These are phyloP conservation scores for Tephrocybe sp. DNA, from an alignment of 768 basidiomycete species.

Conservation along the genomic window DNA sequence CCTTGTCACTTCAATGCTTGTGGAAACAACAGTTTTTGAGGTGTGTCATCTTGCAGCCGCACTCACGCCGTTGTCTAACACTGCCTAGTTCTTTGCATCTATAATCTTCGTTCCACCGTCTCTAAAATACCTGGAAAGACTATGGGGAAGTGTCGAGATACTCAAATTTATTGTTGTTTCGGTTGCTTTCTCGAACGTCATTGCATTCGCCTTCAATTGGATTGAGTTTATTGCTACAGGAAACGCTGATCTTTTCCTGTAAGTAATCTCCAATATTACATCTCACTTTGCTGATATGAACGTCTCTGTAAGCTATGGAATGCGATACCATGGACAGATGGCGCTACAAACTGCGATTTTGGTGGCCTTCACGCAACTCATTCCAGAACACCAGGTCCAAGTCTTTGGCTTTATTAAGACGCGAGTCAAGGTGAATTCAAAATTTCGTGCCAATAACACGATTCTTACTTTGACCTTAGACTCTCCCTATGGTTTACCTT, in stretches of 20 bases:
- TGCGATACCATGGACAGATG: slow-evolving; percentile 91
- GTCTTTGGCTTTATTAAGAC: slow-evolving; percentile 79
- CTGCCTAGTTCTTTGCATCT: slow-evolving; percentile 67
- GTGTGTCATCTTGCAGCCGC: slow-evolving; percentile 42
- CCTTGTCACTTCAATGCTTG: slow-evolving; percentile 81
- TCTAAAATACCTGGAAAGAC: slow-evolving; percentile 85
- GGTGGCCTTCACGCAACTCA: slow-evolving; percentile 96
- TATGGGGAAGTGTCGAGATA: slow-evolving; percentile 90
- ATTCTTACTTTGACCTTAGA: slow-evolving; percentile 41
- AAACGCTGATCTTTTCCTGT: slow-evolving; percentile 78
- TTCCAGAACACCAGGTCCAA: slow-evolving; percentile 98
- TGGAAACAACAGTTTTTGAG: slow-evolving; percentile 83
- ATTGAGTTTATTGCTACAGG: slow-evolving; percentile 73
- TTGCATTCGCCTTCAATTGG: slow-evolving; percentile 87
- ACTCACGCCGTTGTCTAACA: slow-evolving; percentile 6
- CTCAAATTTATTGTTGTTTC: slow-evolving; percentile 82
- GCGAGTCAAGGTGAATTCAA: slow-evolving; percentile 78
- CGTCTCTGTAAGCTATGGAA: slow-evolving; percentile 61
- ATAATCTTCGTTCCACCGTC: slow-evolving; percentile 78
- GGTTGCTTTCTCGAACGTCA: slow-evolving; percentile 80
- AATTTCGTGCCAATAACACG: neutral
- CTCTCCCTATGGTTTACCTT: slow-evolving; percentile 91
- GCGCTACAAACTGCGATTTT: slow-evolving; percentile 85
- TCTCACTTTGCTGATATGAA: neutral
- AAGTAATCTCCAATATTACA: slow-evolving; percentile 24